These are phyloP conservation scores for Globisporangium acanthophoron DNA, from an alignment of 352 stramenopile genomes.

Conservation along the genomic window DNA sequence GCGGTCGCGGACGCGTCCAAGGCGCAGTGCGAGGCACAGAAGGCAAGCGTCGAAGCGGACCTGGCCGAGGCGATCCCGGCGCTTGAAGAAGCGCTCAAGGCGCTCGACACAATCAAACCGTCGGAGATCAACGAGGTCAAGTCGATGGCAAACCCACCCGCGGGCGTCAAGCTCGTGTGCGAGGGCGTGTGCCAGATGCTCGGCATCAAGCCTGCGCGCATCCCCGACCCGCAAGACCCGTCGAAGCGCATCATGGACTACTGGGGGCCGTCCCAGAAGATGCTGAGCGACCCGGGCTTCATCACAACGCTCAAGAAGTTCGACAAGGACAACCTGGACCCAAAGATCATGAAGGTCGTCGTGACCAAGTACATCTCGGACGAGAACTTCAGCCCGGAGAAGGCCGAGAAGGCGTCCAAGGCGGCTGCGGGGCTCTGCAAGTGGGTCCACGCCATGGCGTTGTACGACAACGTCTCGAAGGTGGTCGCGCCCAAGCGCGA, in stretches of 20 bases:
- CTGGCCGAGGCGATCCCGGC: slow-evolving; percentile 92
- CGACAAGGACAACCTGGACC: slow-evolving; percentile 86
- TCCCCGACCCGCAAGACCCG: slow-evolving; percentile 88
- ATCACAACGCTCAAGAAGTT: slow-evolving; percentile 91
- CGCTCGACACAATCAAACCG: slow-evolving; percentile 90
- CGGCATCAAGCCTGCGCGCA: slow-evolving; percentile 88
- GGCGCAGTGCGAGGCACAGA: slow-evolving; percentile 87
- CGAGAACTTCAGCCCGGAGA: slow-evolving; percentile 90
- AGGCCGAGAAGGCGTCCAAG: slow-evolving; percentile 91
- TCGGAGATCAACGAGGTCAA: slow-evolving; percentile 94
- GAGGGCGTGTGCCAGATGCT: slow-evolving; percentile 95
- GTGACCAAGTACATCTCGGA: slow-evolving; percentile 88
- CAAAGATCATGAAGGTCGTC: slow-evolving; percentile 88
- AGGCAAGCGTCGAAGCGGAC: slow-evolving; percentile 84
- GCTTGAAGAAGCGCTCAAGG: slow-evolving; percentile 90
- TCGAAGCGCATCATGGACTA: slow-evolving; percentile 95
- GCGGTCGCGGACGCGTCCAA: slow-evolving; percentile 79
- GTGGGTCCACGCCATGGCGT: slow-evolving; percentile 91
- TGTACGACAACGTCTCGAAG: slow-evolving; percentile 93
- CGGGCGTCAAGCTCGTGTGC: slow-evolving; percentile 91
- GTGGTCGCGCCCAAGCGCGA: slow-evolving; percentile 92
- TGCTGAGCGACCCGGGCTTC: slow-evolving; percentile 90
- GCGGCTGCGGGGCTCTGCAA: slow-evolving; percentile 91
- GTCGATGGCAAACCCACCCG: slow-evolving; percentile 89
- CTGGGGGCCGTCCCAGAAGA: slow-evolving; percentile 92